Percentiles rank a stretch among this genome's conserved stretches.
These are phyloP conservation scores for Sugiyamaella grinbergsii DNA, from an alignment of 1,139 yeast genomes.

Conservation along the genomic window DNA sequence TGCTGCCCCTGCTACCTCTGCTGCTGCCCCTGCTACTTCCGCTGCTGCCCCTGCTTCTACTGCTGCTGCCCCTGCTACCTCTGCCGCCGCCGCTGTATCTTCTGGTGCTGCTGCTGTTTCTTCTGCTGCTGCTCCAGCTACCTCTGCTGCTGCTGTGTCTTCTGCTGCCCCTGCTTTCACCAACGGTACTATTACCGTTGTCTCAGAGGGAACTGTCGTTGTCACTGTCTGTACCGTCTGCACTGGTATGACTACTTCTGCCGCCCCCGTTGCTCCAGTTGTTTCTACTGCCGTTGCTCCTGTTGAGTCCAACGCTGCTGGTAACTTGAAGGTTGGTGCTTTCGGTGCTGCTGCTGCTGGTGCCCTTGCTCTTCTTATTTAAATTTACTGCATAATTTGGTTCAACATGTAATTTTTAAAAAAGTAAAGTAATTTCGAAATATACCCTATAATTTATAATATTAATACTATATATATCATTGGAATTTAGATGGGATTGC, in stretches of 20 bases:
- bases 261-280: slow-evolving; percentile 15
- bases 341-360: slow-evolving; percentile 22
- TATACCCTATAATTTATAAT: slow-evolving; percentile 11
- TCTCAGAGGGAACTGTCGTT: slow-evolving; percentile 10
- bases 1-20: slow-evolving; percentile 19
- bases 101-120: neutral
- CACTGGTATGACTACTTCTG: slow-evolving; percentile 18
- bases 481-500: too few species aligned
- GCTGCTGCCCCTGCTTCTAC: slow-evolving; percentile 23
- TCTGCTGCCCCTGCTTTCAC: slow-evolving; percentile 8
- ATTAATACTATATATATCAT: too few species aligned
- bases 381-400: slow-evolving; percentile 6
- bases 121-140: slow-evolving; percentile 5
- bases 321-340: slow-evolving; percentile 16
- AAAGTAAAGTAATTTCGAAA: too few species aligned
- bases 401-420: slow-evolving; percentile 3
- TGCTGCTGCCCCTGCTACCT: slow-evolving; percentile 17
- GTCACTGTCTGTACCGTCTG: slow-evolving; percentile 14
- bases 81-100: slow-evolving; percentile 11
- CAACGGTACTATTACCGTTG: slow-evolving; percentile 8
- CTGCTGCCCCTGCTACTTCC: slow-evolving; percentile 22
- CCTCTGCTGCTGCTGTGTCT: slow-evolving; percentile 22
- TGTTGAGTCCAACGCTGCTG: slow-evolving; percentile 7
- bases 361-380: slow-evolving; percentile 23
- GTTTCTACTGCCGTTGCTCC: neutral